These are phyloP conservation scores for Lasiosphaeria miniovina DNA, from an alignment of 495 filamentous ascomycete genomes.

Conservation along the genomic window DNA sequence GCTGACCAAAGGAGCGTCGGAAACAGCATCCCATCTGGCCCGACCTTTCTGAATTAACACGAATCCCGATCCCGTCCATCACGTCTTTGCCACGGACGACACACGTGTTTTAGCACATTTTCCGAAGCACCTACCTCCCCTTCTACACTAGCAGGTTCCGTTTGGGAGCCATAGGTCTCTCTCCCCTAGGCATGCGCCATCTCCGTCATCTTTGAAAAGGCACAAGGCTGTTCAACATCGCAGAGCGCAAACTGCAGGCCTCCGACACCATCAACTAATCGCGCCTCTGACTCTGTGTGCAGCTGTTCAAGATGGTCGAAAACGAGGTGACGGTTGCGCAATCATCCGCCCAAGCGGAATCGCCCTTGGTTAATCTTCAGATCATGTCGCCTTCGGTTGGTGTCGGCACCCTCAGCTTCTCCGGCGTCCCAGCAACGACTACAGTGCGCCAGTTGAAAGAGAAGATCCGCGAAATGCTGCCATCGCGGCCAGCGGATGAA, in stretches of 20 bases:
- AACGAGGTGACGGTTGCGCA: constrained; percentile 10
- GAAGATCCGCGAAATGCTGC: constrained; percentile 55
- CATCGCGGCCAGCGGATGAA: constrained; percentile 50
- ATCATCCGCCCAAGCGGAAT: constrained; percentile 16
- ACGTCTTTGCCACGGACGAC: too few relatives aligned
- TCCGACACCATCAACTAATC: too few relatives aligned
- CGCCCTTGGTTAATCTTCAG: constrained; percentile 52
- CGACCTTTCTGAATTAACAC: not conserved
- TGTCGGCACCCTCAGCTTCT: constrained; percentile 53
- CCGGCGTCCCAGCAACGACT: constrained; percentile 48
- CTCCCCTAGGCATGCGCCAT: not conserved
- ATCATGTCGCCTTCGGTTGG: constrained; percentile 63
- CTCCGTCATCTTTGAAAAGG: not conserved
- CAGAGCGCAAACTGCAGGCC: not conserved
- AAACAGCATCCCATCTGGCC: not conserved
- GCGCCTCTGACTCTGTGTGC: too few relatives aligned
- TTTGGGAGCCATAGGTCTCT: not conserved
- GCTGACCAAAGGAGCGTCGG: constrained; percentile 8
- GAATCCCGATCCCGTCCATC: not conserved
- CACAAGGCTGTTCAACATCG: not conserved
- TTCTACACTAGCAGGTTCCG: not conserved
- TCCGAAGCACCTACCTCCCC: not conserved
- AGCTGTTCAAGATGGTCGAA: constrained; percentile 18
- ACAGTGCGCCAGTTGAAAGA: constrained; percentile 61
- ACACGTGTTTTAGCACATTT: not conserved